These are phyloP conservation scores for Brassica incana DNA, from an alignment of 345 rosid species.

Conservation along the genomic window DNA sequence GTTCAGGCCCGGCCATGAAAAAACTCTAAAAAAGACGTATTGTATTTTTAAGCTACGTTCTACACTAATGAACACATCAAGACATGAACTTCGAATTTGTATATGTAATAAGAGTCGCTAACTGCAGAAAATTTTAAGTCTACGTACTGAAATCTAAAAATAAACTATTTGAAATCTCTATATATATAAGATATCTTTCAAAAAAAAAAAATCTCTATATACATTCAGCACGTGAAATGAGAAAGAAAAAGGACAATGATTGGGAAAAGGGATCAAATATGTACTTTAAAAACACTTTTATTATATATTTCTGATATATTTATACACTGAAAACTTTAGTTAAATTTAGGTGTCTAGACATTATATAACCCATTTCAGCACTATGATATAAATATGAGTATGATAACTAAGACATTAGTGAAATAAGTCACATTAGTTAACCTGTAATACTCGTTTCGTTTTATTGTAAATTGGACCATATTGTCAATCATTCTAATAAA, in stretches of 20 bases:
- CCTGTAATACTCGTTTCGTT: background rate
- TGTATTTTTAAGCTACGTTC: background rate
- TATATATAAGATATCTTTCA: background rate
- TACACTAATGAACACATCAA: background rate
- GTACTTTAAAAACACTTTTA: background rate
- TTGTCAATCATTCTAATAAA: background rate
- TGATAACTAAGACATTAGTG: background rate
- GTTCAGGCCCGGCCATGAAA: background rate
- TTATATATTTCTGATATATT: background rate
- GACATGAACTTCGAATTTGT: background rate
- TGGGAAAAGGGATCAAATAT: background rate
- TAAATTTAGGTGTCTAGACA: background rate
- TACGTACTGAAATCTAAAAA: background rate
- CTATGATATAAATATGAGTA: background rate
- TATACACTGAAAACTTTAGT: background rate
- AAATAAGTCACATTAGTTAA: background rate
- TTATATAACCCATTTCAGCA: background rate
- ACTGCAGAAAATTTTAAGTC: background rate
- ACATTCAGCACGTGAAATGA: slow-evolving; percentile 12
- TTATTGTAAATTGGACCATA: background rate
- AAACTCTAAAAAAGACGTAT: background rate
- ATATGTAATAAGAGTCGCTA: background rate
- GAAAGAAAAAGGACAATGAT: slow-evolving; percentile 3
- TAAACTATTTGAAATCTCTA: background rate
- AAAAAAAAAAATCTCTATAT: background rate